phyloP scores from a whole-genome alignment of 2,329 filamentous ascomycete genomes.

The Fusarium sp. region DNA sequence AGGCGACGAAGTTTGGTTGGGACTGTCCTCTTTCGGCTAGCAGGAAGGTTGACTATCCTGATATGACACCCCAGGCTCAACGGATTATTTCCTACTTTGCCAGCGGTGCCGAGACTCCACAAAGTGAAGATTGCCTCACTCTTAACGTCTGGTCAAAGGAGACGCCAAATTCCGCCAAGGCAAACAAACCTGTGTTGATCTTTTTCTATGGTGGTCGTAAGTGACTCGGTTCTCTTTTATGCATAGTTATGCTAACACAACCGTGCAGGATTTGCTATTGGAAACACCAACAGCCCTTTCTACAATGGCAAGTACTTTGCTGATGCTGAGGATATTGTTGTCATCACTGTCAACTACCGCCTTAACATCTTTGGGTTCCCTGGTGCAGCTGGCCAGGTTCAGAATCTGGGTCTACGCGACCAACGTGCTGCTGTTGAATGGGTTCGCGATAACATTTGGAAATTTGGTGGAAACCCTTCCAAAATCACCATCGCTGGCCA shows the following conservation, averaged over 20 bases:
- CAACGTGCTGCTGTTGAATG: slow-evolving; percentile 51
- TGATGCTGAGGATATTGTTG: slow-evolving; percentile 57
- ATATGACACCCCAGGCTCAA: slow-evolving; percentile 38
- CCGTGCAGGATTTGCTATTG: slow-evolving; percentile 51
- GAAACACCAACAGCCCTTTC: slow-evolving; percentile 53
- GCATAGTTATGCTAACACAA: neutral
- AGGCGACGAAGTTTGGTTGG: slow-evolving; percentile 29
- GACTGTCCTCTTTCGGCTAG: slow-evolving; percentile 38
- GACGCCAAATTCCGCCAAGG: slow-evolving; percentile 23
- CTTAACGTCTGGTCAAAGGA: slow-evolving; percentile 43
- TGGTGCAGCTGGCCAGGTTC: slow-evolving; percentile 43
- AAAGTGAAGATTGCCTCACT: slow-evolving; percentile 44
- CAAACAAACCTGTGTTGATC: slow-evolving; percentile 39
- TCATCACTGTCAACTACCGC: slow-evolving; percentile 63
- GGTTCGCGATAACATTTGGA: slow-evolving; percentile 50
- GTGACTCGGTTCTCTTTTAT: neutral
- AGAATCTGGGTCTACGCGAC: slow-evolving; percentile 49
- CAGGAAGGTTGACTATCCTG: slow-evolving; percentile 38
- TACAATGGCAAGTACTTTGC: slow-evolving; percentile 61
- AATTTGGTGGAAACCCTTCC: slow-evolving; percentile 48
- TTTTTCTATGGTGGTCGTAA: slow-evolving; percentile 44
- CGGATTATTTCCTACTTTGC: slow-evolving; percentile 41
- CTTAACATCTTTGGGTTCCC: slow-evolving; percentile 59
- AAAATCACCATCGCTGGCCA: slow-evolving; percentile 54
- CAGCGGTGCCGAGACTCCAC: slow-evolving; percentile 28